Conservation (phyloP, 306 rosid genomes). For the Boehmeria nivea region DNA sequence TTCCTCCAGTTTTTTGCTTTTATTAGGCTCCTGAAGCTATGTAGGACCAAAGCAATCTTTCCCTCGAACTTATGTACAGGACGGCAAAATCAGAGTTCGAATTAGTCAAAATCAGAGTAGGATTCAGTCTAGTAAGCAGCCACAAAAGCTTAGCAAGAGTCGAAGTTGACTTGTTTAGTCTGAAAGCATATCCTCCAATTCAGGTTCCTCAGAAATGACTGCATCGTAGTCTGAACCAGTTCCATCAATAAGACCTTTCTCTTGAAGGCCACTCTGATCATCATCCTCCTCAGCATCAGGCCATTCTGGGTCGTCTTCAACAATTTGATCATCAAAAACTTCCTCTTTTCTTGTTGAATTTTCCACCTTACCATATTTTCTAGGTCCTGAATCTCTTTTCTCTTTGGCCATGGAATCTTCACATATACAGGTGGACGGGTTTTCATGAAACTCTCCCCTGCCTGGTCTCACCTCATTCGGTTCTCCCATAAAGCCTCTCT, state of each 20-base stretch:
- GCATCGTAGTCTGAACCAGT: conserved; percentile 58
- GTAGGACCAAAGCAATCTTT: no score
- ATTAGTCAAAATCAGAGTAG: no score
- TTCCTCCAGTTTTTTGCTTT: no score
- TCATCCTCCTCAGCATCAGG: conserved; percentile 65
- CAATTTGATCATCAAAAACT: conserved; percentile 32
- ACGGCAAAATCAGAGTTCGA: background rate
- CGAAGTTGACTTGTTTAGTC: conserved; percentile 39
- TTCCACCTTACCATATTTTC: conserved; percentile 52
- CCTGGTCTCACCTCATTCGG: conserved; percentile 92
- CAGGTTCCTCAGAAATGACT: conserved; percentile 64
- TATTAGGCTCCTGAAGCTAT: no score
- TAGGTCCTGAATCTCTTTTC: conserved; percentile 31
- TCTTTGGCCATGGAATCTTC: conserved; percentile 57
- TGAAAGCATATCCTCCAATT: conserved; percentile 83
- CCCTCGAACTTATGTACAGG: conserved; percentile 23
- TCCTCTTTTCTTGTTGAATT: conserved; percentile 32
- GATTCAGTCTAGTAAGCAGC: conserved; percentile 11
- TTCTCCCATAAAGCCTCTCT: conserved; percentile 93
- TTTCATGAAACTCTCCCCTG: conserved; percentile 96
- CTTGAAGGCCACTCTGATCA: conserved; percentile 50
- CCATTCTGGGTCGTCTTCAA: conserved; percentile 60
- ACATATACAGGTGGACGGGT: conserved; percentile 87
- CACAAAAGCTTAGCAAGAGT: conserved; percentile 1
- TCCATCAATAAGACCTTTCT: conserved; percentile 44